phyloP scores from a whole-genome alignment of 2,329 filamentous ascomycete species.

The Alternaria arborescens region DNA sequence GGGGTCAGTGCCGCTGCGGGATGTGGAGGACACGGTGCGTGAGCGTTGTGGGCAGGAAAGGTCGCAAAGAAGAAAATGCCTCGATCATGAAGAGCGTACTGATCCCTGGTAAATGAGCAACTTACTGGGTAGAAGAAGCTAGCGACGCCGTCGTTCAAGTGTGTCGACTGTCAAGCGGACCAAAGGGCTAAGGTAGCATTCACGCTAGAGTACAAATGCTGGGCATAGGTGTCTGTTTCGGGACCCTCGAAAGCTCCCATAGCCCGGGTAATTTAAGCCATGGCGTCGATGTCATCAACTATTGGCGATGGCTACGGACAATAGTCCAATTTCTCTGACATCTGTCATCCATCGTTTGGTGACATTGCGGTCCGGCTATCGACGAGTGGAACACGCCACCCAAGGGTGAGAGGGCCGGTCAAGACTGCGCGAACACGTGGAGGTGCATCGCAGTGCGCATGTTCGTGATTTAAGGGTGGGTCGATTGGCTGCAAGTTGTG shows the following conservation, averaged over 20 bases:
- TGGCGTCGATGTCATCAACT: constrained; percentile 1
- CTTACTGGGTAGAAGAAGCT: background rate
- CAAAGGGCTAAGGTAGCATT: background rate
- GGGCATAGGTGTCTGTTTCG: background rate
- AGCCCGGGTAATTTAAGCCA: background rate
- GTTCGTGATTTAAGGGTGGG: background rate
- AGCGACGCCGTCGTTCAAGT: constrained; percentile 1
- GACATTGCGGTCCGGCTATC: constrained; percentile 23
- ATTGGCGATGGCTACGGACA: constrained; percentile 8
- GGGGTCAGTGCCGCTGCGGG: constrained; percentile 8
- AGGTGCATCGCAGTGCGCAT: constrained; percentile 15
- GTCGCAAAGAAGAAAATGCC: background rate
- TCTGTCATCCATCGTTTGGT: constrained; percentile 6
- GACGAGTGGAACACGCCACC: constrained; percentile 13
- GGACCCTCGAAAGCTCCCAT: background rate
- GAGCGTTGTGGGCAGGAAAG: background rate
- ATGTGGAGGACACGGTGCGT: background rate
- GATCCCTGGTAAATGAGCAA: background rate
- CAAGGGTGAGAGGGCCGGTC: constrained; percentile 10
- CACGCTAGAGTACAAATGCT: constrained; percentile 3
- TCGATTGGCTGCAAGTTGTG: constrained; percentile 25
- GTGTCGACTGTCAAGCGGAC: constrained; percentile 5
- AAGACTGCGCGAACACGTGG: constrained; percentile 20
- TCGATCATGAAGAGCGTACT: background rate
- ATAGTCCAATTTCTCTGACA: constrained; percentile 1